These are phyloP conservation scores for Phaseolus lunatus DNA, from an alignment of 306 rosid genomes.

Conservation along the genomic window DNA sequence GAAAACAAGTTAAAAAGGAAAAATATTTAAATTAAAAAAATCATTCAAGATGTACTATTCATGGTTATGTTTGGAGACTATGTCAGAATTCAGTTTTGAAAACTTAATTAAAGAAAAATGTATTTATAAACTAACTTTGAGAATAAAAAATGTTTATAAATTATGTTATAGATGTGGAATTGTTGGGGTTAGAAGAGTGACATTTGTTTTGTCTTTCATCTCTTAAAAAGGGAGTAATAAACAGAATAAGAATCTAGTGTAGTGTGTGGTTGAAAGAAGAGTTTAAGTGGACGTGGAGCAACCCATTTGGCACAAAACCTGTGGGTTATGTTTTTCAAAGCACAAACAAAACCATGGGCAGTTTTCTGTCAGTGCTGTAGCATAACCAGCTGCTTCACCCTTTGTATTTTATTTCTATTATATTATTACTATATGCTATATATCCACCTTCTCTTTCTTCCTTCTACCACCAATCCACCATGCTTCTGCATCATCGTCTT, in stretches of 20 bases:
- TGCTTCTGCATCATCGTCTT: background rate
- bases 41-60: no score
- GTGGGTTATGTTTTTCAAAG: slow-evolving; percentile 50
- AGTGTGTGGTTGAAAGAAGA: slow-evolving; percentile 35
- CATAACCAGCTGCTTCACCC: slow-evolving; percentile 63
- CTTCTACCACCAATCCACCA: background rate
- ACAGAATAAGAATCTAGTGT: background rate
- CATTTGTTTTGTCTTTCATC: no score
- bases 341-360: slow-evolving; percentile 88
- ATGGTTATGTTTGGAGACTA: no score
- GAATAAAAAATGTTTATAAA: no score
- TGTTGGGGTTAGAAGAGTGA: no score
- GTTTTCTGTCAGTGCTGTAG: slow-evolving; percentile 50
- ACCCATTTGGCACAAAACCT: slow-evolving; percentile 47
- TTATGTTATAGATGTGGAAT: no score
- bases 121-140: no score
- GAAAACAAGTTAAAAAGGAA: no score
- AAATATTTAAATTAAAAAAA: no score
- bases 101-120: no score
- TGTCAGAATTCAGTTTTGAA: no score
- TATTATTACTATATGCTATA: background rate
- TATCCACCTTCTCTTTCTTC: slow-evolving; percentile 22
- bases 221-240: background rate
- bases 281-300: background rate
- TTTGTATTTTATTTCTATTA: background rate